phyloP scores from a whole-genome alignment of 495 filamentous ascomycete species.

The Filosporella fistucella region DNA sequence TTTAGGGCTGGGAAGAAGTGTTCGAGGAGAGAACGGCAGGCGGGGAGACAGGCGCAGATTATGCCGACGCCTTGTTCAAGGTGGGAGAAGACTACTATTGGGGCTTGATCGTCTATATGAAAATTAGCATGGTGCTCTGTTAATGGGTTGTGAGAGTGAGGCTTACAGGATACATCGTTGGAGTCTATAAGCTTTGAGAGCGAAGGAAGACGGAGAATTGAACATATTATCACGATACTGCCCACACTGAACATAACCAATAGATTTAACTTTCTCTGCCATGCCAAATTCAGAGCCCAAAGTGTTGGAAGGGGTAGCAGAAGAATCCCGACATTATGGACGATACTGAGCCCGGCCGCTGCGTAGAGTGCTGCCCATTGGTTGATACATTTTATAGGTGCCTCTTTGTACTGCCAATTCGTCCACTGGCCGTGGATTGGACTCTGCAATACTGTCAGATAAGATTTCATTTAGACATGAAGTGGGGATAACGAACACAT shows the following conservation, averaged over 20 bases:
- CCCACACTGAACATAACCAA: constrained; percentile 11
- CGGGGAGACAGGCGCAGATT: constrained; percentile 28
- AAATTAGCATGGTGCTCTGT: neutral
- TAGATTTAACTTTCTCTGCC: constrained; percentile 6
- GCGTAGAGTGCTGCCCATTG: constrained; percentile 20
- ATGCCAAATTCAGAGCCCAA: constrained; percentile 1
- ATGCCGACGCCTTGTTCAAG: constrained; percentile 29
- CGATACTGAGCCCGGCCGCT: constrained; percentile 2
- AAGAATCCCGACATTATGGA: constrained; percentile 7
- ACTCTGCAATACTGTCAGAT: constrained; percentile 10
- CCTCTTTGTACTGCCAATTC: constrained; percentile 23
- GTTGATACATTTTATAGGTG: constrained; percentile 28
- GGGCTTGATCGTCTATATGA: constrained; percentile 7
- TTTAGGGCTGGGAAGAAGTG: constrained; percentile 2
- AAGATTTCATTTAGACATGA: neutral
- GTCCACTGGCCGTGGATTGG: constrained; percentile 33
- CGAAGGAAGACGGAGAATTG: neutral
- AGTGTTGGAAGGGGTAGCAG: constrained; percentile 2
- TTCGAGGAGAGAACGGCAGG: constrained; percentile 23
- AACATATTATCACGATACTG: constrained; percentile 2
- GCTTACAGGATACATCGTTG: constrained; percentile 5
- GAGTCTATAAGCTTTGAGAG: neutral
- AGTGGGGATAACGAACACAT: neutral
- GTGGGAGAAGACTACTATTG: constrained; percentile 20
- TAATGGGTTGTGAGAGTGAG: neutral